Evolutionary conservation across 2,329 filamentous ascomycete genomes (phyloP).

Genomic region (Neodidymelliopsis sp.): DNA sequence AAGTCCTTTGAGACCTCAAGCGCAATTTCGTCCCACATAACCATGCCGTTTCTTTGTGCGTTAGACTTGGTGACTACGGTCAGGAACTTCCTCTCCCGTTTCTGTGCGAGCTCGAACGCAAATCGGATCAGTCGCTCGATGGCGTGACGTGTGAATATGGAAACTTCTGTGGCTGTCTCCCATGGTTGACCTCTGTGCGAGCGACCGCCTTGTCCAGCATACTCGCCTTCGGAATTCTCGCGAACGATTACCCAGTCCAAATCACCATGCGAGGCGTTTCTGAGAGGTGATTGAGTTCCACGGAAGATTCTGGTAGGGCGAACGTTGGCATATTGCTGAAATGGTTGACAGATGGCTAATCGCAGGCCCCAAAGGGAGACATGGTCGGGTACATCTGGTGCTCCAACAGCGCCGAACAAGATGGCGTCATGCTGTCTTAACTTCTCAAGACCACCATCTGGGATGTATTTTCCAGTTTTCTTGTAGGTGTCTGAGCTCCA

Average conservation of each 20-base stretch:
- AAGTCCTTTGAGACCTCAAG: conserved; percentile 63
- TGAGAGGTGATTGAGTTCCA: conserved; percentile 66
- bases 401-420: conserved; percentile 73
- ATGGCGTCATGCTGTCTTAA: conserved; percentile 70
- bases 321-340: conserved; percentile 66
- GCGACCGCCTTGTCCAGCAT: conserved; percentile 69
- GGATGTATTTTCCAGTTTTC: conserved; percentile 70
- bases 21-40: conserved; percentile 72
- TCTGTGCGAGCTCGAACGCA: conserved; percentile 67
- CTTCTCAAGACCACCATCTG: conserved; percentile 64
- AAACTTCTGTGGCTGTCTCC: conserved; percentile 69
- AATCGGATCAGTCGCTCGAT: conserved; percentile 69
- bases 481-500: conserved; percentile 74
- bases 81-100: conserved; percentile 63
- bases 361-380: conserved; percentile 64
- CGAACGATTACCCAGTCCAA: conserved; percentile 73
- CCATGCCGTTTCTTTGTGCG: conserved; percentile 71
- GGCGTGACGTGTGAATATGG: conserved; percentile 68
- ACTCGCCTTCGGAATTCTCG: conserved; percentile 73
- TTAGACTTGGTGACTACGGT: conserved; percentile 73
- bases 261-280: conserved; percentile 62
- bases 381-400: conserved; percentile 64
- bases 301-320: conserved; percentile 67
- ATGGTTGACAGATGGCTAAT: conserved; percentile 63
- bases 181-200: conserved; percentile 66